Evolutionary conservation across 2,329 filamentous ascomycete genomes (phyloP).

Genomic region (Colletotrichum cereale): DNA sequence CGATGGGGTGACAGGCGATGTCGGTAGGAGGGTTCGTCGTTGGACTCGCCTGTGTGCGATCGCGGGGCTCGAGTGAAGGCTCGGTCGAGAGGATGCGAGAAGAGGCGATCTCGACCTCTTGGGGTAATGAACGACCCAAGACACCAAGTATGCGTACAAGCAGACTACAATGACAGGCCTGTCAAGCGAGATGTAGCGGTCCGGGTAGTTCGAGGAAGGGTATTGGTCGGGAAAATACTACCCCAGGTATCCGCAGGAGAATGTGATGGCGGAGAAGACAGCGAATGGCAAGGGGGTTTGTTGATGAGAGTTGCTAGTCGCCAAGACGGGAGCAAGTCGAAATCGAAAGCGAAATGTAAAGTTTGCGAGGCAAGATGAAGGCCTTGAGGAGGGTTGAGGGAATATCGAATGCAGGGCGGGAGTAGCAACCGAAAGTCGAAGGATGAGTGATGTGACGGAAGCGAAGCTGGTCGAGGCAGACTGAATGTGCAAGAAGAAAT

Average conservation of each 20-base stretch:
- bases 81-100: slow-evolving; percentile 28
- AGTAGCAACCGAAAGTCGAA: slow-evolving; percentile 1
- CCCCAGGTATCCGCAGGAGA: slow-evolving; percentile 6
- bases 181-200: slow-evolving; percentile 29
- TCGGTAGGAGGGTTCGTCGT: background rate
- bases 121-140: slow-evolving; percentile 4
- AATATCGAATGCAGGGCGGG: slow-evolving; percentile 7
- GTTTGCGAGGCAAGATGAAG: slow-evolving; percentile 3
- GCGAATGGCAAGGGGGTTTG: background rate
- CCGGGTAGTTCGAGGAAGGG: slow-evolving; percentile 18
- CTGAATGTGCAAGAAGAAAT: slow-evolving; percentile 12
- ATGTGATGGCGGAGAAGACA: background rate
- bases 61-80: slow-evolving; percentile 4
- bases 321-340: background rate
- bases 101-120: slow-evolving; percentile 15
- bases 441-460: slow-evolving; percentile 34
- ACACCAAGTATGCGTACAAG: background rate
- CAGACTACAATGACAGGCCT: slow-evolving; percentile 25
- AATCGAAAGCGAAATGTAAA: background rate
- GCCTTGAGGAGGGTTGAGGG: background rate
- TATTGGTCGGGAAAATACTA: slow-evolving; percentile 30
- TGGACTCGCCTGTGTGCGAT: background rate
- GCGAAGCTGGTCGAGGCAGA: background rate
- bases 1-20: slow-evolving; percentile 7
- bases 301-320: background rate